phyloP scores from a whole-genome alignment of 1,284 basidiomycete genomes.

The Bondarzewia mesenterica region DNA sequence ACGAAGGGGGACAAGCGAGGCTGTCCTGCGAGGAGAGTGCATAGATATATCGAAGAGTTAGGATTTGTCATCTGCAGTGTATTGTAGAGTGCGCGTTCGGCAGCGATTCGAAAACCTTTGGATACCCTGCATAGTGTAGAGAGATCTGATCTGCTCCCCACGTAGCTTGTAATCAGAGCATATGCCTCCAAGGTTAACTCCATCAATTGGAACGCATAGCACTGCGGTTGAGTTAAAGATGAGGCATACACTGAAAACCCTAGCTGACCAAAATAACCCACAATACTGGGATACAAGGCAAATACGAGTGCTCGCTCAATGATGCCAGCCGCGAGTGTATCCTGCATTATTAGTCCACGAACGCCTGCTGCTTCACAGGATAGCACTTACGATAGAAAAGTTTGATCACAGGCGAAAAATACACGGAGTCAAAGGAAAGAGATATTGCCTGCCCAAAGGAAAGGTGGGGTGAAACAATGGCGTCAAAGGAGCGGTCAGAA shows the following conservation, averaged over 20 bases:
- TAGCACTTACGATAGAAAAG: no score
- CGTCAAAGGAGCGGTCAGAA: neutral
- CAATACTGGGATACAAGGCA: no score
- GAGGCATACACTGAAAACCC: neutral
- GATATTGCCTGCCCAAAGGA: neutral
- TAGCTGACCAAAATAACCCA: no score
- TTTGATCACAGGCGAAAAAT: neutral
- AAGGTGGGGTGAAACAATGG: neutral
- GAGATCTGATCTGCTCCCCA: constrained; percentile 43
- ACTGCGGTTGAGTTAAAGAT: neutral
- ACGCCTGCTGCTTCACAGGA: no score
- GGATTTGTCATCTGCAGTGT: constrained; percentile 39
- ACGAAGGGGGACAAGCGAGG: constrained; percentile 42
- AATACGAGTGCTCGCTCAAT: no score
- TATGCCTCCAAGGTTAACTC: constrained; percentile 49
- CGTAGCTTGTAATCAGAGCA: constrained; percentile 43
- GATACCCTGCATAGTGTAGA: constrained; percentile 48
- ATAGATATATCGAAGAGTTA: constrained; percentile 31
- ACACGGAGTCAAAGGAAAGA: neutral
- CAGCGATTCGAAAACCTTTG: constrained; percentile 41
- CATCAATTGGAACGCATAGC: constrained; percentile 27
- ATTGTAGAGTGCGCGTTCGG: constrained; percentile 52
- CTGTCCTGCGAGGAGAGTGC: constrained; percentile 35
- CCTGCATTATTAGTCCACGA: no score
- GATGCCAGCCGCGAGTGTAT: no score